Conservation (phyloP, 306 rosid species). For the Crataegus laevigata region DNA sequence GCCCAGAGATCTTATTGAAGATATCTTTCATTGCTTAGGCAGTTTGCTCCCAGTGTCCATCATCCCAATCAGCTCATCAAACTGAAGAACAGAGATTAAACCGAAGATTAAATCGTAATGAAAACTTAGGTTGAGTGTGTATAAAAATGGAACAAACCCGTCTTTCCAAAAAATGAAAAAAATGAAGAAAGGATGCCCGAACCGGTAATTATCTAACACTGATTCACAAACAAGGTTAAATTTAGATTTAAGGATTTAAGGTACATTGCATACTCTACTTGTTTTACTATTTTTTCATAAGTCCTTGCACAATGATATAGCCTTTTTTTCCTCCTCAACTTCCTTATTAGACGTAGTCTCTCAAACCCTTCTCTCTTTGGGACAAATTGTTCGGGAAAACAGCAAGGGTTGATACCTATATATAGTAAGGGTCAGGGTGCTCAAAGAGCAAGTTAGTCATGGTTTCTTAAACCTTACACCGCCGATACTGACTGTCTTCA, state of each 20-base stretch:
- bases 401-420: background rate
- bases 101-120: background rate
- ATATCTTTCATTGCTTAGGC: slow-evolving; percentile 1
- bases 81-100: slow-evolving; percentile 12
- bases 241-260: background rate
- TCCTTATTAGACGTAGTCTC: slow-evolving; percentile 20
- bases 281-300: slow-evolving; percentile 21
- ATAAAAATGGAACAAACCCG: too few species aligned
- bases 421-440: background rate
- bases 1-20: background rate
- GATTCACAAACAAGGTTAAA: background rate
- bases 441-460: background rate
- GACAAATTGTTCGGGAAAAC: background rate
- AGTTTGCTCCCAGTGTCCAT: slow-evolving; percentile 13
- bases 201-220: background rate
- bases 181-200: background rate
- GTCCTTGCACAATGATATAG: slow-evolving; percentile 22
- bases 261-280: slow-evolving; percentile 8
- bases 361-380: background rate
- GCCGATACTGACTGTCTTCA: too few species aligned
- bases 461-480: background rate
- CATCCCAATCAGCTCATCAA: slow-evolving; percentile 30
- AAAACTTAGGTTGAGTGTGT: background rate
- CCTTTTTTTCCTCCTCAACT: slow-evolving; percentile 30
- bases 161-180: background rate